A percentile compares a stretch with the other conserved stretches of the same genome.
Conservation (phyloP, 257 asterid genomes). For the Capsicum rhomboideum region DNA sequence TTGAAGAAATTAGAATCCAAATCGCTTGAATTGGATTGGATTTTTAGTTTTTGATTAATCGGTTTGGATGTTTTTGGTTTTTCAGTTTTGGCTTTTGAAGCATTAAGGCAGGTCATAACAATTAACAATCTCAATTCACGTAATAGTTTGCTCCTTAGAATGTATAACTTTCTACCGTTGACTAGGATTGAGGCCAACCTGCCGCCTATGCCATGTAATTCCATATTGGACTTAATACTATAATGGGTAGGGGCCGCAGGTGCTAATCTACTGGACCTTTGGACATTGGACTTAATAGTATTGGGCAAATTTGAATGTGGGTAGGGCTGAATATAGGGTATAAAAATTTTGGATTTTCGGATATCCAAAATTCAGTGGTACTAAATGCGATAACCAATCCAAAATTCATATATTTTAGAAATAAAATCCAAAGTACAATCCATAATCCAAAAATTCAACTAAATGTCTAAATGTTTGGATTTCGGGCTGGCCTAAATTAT, state of each 20-base stretch:
- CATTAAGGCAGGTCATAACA: background rate
- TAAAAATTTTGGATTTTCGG: background rate
- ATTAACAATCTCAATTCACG: background rate
- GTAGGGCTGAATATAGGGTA: background rate
- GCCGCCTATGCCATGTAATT: background rate
- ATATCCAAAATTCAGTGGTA: background rate
- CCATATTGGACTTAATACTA: background rate
- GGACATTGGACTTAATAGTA: background rate
- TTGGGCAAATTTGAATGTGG: background rate
- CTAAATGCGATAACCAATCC: background rate
- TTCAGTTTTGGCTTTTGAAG: background rate
- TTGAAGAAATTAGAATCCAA: background rate
- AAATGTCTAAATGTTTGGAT: background rate
- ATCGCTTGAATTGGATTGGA: background rate
- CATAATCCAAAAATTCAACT: background rate
- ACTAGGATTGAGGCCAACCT: background rate
- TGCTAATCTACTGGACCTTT: background rate
- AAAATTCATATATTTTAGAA: no score
- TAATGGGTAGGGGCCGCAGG: background rate
- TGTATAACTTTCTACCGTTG: background rate
- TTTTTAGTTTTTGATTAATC: background rate
- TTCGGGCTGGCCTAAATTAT: background rate
- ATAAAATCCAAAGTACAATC: background rate
- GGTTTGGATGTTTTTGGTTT: background rate
- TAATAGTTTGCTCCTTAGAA: background rate